phyloP scores from a whole-genome alignment of 2,329 filamentous ascomycete species.

The Apiospora rasikravindrae region DNA sequence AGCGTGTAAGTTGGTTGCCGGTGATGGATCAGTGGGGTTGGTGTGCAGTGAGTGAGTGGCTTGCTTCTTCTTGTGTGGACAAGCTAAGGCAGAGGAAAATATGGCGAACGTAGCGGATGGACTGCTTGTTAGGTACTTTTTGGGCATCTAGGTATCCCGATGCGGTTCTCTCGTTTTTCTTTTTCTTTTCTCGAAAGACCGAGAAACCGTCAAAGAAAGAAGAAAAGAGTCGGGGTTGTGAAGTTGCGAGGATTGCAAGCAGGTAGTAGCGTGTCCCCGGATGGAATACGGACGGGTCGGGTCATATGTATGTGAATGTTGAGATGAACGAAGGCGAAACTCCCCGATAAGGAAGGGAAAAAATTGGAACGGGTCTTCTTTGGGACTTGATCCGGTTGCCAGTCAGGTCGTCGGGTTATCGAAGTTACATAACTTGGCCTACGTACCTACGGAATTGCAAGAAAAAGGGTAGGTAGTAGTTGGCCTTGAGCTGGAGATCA shows the following conservation, averaged over 20 bases:
- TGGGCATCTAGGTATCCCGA: neutral
- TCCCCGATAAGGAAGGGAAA: slow-evolving; percentile 13
- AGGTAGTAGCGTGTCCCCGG: neutral
- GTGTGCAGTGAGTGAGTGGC: slow-evolving; percentile 8
- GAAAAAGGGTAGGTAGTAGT: neutral
- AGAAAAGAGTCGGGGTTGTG: neutral
- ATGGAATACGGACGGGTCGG: slow-evolving; percentile 7
- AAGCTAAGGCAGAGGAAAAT: neutral
- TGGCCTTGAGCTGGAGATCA: neutral
- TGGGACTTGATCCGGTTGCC: slow-evolving; percentile 8
- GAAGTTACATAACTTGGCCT: neutral
- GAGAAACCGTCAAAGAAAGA: neutral
- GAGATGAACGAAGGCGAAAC: slow-evolving; percentile 13
- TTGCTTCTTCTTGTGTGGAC: neutral
- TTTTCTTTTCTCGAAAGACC: neutral
- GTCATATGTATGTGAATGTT: slow-evolving; percentile 7
- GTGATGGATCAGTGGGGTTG: slow-evolving; percentile 6
- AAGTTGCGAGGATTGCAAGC: slow-evolving; percentile 1
- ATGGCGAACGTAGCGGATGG: neutral
- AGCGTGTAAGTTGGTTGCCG: slow-evolving; percentile 11
- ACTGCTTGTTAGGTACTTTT: neutral
- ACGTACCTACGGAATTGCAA: neutral
- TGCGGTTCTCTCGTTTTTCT: neutral
- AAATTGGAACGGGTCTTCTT: slow-evolving; percentile 10
- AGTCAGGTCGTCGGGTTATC: slow-evolving; percentile 5